A percentile compares a stretch with the other conserved stretches of the same genome.
These are phyloP conservation scores for Smallanthus sonchifolius DNA, from an alignment of 129 eudicot genomes.

Conservation along the genomic window DNA sequence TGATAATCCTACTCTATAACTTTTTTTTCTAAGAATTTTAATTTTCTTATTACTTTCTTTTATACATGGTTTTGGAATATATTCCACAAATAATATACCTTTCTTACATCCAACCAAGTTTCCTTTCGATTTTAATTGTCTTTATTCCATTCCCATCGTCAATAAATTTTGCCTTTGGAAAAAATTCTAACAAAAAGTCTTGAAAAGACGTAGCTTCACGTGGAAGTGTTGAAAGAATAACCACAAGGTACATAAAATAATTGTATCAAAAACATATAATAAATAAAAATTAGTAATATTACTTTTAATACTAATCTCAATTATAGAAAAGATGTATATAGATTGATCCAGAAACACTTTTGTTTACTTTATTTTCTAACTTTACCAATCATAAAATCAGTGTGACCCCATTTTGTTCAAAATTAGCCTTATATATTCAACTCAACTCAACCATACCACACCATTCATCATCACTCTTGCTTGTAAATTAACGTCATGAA, in stretches of 20 bases:
- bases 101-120: background rate
- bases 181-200: background rate
- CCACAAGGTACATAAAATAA: background rate
- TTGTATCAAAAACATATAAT: background rate
- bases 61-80: background rate
- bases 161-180: background rate
- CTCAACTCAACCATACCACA: conserved; percentile 14
- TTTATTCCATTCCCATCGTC: background rate
- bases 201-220: conserved; percentile 2
- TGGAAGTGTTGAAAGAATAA: conserved; percentile 3
- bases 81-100: background rate
- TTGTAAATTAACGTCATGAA: conserved; percentile 30
- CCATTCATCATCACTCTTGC: background rate
- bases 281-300: background rate
- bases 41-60: background rate
- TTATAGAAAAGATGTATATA: background rate
- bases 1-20: too few species aligned
- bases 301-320: background rate
- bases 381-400: conserved; percentile 4
- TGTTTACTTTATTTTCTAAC: background rate
- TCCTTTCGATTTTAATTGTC: background rate
- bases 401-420: background rate
- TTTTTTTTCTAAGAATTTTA: too few species aligned
- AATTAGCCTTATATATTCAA: conserved; percentile 18
- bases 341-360: conserved; percentile 10